Evolutionary conservation across 371 early-diverging fungal species (phyloP).

Genomic region (Coemansia sp.): DNA sequence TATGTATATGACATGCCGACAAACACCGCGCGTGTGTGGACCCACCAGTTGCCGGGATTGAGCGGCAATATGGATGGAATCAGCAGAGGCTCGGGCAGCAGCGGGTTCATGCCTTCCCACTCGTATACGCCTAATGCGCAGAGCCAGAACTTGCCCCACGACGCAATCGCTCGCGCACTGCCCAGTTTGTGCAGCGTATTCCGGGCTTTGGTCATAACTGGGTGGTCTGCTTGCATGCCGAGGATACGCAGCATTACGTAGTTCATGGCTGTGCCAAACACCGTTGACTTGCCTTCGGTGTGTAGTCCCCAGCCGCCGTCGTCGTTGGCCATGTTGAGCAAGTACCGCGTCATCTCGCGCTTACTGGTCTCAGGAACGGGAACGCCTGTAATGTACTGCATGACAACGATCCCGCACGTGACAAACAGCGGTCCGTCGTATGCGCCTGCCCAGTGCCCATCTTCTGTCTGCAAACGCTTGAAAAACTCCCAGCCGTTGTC

Average conservation of each 20-base stretch:
- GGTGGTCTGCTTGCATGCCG: conserved; percentile 84
- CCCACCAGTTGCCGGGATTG: conserved; percentile 92
- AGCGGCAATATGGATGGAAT: conserved; percentile 80
- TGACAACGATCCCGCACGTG: conserved; percentile 83
- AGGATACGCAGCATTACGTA: conserved; percentile 88
- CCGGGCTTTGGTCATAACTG: conserved; percentile 83
- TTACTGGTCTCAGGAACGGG: conserved; percentile 60
- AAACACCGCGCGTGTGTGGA: conserved; percentile 86
- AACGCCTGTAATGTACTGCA: conserved; percentile 79
- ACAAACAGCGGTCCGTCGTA: conserved; percentile 98
- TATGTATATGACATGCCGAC: conserved; percentile 94
- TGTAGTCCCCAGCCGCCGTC: conserved; percentile 98
- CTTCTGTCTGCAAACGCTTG: conserved; percentile 83
- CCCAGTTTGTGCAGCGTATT: conserved; percentile 78
- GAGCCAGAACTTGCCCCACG: conserved; percentile 98
- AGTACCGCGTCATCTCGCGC: conserved; percentile 84
- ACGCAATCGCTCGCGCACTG: conserved; percentile 80
- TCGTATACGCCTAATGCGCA: conserved; percentile 87
- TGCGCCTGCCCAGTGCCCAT: conserved; percentile 96
- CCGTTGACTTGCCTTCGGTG: conserved; percentile 88
- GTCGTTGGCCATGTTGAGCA: conserved; percentile 77
- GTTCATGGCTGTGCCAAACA: conserved; percentile 93
- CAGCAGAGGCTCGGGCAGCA: conserved; percentile 92
- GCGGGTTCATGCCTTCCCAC: conserved; percentile 93
- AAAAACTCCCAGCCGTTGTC: conserved; percentile 87